phyloP scores from a whole-genome alignment of 352 stramenopile species.

The Globisporangium nunn region DNA sequence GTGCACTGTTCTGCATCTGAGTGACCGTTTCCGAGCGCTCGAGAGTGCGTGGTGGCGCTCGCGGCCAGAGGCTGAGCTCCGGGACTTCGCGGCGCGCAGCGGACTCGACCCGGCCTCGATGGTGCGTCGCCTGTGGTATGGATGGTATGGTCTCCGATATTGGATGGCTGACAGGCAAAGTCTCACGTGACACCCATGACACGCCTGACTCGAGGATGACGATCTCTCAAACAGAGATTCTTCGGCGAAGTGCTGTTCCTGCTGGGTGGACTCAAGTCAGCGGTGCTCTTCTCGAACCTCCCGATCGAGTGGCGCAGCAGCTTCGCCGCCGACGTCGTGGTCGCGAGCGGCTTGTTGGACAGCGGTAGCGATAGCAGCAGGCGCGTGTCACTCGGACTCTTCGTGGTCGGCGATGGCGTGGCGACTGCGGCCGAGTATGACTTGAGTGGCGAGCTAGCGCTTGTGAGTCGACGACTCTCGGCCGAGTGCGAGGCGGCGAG shows the following conservation, averaged over 20 bases:
- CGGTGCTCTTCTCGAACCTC: slow-evolving; percentile 63
- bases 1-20: slow-evolving; percentile 23
- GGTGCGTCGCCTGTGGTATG: slow-evolving; percentile 11
- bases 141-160: not conserved
- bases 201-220: no score
- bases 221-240: slow-evolving; percentile 19
- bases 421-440: slow-evolving; percentile 42
- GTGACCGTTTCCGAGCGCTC: slow-evolving; percentile 18
- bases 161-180: not conserved
- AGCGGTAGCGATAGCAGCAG: not conserved
- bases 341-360: slow-evolving; percentile 26
- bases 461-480: slow-evolving; percentile 28
- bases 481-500: slow-evolving; percentile 14
- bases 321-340: slow-evolving; percentile 38
- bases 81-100: slow-evolving; percentile 14
- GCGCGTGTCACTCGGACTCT: slow-evolving; percentile 9
- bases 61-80: slow-evolving; percentile 19
- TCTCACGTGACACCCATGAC: not conserved
- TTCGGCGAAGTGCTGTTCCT: slow-evolving; percentile 73
- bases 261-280: slow-evolving; percentile 47
- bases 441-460: slow-evolving; percentile 34
- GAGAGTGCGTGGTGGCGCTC: slow-evolving; percentile 28
- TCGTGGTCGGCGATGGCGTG: slow-evolving; percentile 20
- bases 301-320: slow-evolving; percentile 30
- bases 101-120: slow-evolving; percentile 42